Base-by-base conservation (phyloP, 164 flowering plant genomes). In the Tetracentron sinense region DNA sequence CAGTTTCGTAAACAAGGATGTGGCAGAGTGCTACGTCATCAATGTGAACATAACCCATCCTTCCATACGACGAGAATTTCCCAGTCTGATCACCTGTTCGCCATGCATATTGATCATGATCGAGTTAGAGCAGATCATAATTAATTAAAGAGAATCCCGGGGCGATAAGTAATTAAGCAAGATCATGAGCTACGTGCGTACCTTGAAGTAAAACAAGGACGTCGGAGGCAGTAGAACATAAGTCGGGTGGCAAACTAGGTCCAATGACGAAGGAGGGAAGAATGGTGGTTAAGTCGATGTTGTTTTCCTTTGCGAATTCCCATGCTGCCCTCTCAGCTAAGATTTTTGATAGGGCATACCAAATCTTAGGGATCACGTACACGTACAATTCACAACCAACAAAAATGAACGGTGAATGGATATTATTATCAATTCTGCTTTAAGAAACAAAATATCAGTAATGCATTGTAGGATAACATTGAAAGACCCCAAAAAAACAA, bases 1-100 rank as follows among this genome's bases (percentile, higher is more conserved):
- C 58, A 19, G 75, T 69, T 77, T 95, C 97, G 46, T 76, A 88
- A 55, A 84, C 87, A 29, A 92, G 84, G 55, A 95, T 80, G 72
- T 91, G 97, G 57, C 82, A 74, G 21, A 61, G 72, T 19, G 97
- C 99, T 28, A 86, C 94, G 58, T 95, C 99, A 33, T 95, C 97
- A 1, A 95, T 88, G 73, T 91, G 96, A 29, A 95, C 86, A 64
- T 86, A 92, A 54, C 97, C 97, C 97, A 91, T 88, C 71, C 96
- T 82, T 64, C 97, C 96, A 47, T 88, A 84, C 82, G 82, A 72
- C 16, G 79, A 54, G 60, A 89, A 91, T 57, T 75, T 85, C 42
- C 78, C 68, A 6, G 80, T 70, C 58, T 81, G n/a, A n/a, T n/a
- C 97, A 22, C 99, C 98, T 93, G 78, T 48, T 35, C 8, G 2